These are phyloP conservation scores for Xylariaceae sp. DNA, from an alignment of 2,329 filamentous ascomycete genomes.

Conservation along the genomic window DNA sequence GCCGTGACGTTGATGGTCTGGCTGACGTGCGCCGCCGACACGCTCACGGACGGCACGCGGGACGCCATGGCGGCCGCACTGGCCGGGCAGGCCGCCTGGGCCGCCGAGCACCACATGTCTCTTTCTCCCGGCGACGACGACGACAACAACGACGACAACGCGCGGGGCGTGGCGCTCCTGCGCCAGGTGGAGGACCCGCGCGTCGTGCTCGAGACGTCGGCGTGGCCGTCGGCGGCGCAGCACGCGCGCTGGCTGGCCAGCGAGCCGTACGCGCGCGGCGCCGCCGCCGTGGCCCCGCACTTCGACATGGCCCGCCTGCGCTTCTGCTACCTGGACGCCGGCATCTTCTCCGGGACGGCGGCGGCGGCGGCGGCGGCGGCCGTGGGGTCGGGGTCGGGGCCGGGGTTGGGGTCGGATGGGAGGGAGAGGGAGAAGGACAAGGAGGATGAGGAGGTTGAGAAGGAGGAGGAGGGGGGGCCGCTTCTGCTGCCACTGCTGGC, in stretches of 20 bases:
- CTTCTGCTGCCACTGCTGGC: conserved; percentile 15
- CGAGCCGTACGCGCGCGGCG: conserved; percentile 30
- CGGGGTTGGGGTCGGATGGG: too few species aligned
- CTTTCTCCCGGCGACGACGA: conserved; percentile 29
- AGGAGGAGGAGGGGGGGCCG: too few species aligned
- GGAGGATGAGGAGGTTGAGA: too few species aligned
- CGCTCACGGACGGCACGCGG: conserved; percentile 25
- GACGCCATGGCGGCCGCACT: conserved; percentile 34
- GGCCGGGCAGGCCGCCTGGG: conserved; percentile 34
- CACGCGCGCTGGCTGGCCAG: conserved; percentile 37
- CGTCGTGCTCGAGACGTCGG: conserved; percentile 34
- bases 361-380: conserved; percentile 4
- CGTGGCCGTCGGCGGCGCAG: conserved; percentile 34
- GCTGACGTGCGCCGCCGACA: conserved; percentile 17
- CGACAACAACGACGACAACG: conserved; percentile 3
- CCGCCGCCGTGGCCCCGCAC: conserved; percentile 25
- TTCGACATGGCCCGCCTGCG: conserved; percentile 28
- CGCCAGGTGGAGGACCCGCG: conserved; percentile 29
- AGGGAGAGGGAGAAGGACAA: not conserved
- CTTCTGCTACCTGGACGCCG: conserved; percentile 34
- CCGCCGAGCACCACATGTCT: conserved; percentile 23
- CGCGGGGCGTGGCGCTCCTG: conserved; percentile 26
- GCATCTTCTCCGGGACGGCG: conserved; percentile 11
- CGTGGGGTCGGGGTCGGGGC: not conserved
- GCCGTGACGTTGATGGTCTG: conserved; percentile 22